A percentile compares a stretch with the other conserved stretches of the same genome.
These are phyloP conservation scores for Teratosphaeria viscida DNA, from an alignment of 2,329 filamentous ascomycete species.

Conservation along the genomic window DNA sequence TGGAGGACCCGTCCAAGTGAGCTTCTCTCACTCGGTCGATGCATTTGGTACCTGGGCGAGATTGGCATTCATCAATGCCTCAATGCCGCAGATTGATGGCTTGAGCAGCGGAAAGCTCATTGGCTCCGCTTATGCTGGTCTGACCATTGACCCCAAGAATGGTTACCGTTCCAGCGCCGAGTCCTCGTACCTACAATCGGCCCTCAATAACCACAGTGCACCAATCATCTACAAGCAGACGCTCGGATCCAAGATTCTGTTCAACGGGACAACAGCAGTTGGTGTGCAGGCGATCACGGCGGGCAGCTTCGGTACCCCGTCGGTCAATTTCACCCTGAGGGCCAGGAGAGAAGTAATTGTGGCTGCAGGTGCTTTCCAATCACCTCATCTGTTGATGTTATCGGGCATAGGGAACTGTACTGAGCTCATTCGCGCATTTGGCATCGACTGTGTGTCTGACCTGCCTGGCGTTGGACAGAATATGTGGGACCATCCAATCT, in stretches of 20 bases:
- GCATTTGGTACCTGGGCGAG: constrained; percentile 8
- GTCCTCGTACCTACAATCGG: not conserved
- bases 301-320: not conserved
- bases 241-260: not conserved
- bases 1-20: constrained; percentile 25
- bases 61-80: constrained; percentile 6
- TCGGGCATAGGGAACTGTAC: constrained; percentile 22
- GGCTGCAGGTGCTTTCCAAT: constrained; percentile 34
- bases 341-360: constrained; percentile 32
- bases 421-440: constrained; percentile 22
- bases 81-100: constrained; percentile 5
- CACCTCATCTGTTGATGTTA: constrained; percentile 29
- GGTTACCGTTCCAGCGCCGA: constrained; percentile 2
- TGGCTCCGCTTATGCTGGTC: constrained; percentile 8
- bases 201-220: not conserved
- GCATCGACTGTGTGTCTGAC: constrained; percentile 20
- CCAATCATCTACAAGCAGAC: constrained; percentile 1
- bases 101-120: constrained; percentile 10
- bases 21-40: constrained; percentile 15
- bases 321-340: constrained; percentile 19
- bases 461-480: constrained; percentile 22
- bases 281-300: not conserved
- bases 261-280: not conserved
- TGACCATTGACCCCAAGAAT: constrained; percentile 8
- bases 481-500: constrained; percentile 10